Conservation (phyloP, 345 rosid species). For the Melaleuca alternifolia region DNA sequence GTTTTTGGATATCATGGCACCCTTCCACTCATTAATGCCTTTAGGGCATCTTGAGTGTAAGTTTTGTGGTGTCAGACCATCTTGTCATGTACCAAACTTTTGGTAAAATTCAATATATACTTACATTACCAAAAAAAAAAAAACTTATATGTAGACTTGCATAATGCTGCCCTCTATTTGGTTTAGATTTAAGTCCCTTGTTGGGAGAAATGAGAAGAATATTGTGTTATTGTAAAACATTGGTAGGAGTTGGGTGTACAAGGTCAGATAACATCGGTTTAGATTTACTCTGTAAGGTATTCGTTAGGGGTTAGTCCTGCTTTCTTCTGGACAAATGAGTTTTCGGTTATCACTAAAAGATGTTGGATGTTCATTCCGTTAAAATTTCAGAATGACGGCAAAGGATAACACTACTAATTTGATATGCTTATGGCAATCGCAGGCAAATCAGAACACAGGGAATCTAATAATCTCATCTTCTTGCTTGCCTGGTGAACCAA, state of each 20-base stretch:
- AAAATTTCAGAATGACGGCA: not conserved
- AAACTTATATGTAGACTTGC: not conserved
- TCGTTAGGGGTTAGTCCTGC: not conserved
- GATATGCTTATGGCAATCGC: not conserved
- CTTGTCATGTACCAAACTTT: too few relatives aligned
- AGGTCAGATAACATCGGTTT: not conserved
- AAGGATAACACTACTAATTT: not conserved
- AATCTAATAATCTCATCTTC: not conserved
- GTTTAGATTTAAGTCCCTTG: not conserved
- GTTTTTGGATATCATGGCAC: too few relatives aligned
- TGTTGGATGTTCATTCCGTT: not conserved
- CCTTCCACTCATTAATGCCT: too few relatives aligned
- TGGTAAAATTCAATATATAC: too few relatives aligned
- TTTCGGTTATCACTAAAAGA: not conserved
- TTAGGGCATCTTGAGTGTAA: too few relatives aligned
- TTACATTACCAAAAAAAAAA: too few relatives aligned
- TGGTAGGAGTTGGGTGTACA: not conserved
- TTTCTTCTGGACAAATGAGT: not conserved
- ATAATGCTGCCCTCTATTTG: not conserved
- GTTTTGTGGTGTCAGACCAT: too few relatives aligned
- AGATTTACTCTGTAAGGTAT: not conserved
- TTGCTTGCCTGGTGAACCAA: constrained; percentile 2
- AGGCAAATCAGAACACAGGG: not conserved
- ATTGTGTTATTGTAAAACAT: not conserved
- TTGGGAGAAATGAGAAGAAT: not conserved